Evolutionary conservation across 164 flowering plant species (phyloP).

Genomic region (Tinospora cordifolia): DNA sequence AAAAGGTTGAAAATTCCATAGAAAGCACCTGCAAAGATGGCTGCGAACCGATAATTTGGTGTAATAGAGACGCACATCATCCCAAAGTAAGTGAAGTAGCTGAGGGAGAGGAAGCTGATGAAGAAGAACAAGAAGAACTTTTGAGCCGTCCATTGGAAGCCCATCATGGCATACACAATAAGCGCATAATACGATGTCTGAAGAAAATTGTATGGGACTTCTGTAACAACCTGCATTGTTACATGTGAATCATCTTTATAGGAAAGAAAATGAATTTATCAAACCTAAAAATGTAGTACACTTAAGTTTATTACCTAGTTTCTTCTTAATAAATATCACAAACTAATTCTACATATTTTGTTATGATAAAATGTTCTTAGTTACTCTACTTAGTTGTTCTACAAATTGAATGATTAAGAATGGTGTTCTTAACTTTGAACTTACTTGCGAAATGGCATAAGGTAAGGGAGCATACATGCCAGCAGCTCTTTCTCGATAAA

Average conservation of each 20-base stretch:
- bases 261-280: too few relatives aligned
- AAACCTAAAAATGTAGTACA: too few relatives aligned
- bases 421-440: too few relatives aligned
- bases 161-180: constrained; percentile 40
- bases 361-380: too few relatives aligned
- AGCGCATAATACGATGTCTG: constrained; percentile 32
- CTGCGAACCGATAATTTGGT: constrained; percentile 42
- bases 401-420: too few relatives aligned
- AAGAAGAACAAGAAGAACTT: constrained; percentile 48
- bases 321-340: too few relatives aligned
- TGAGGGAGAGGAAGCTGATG: constrained; percentile 36
- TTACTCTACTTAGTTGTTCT: too few relatives aligned
- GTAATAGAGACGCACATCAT: constrained; percentile 53
- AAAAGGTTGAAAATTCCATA: constrained; percentile 70
- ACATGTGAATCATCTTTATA: too few relatives aligned
- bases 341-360: too few relatives aligned
- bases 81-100: constrained; percentile 49
- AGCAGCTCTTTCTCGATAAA: constrained; percentile 82
- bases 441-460: constrained; percentile 84
- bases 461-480: constrained; percentile 95
- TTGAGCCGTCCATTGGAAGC: constrained; percentile 35
- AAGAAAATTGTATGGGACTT: constrained; percentile 33
- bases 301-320: too few relatives aligned
- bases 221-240: constrained; percentile 27
- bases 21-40: constrained; percentile 64